Percentiles rank a stretch among this genome's conserved stretches.
Conservation (phyloP, 768 basidiomycete genomes). For the Russula abietina region DNA sequence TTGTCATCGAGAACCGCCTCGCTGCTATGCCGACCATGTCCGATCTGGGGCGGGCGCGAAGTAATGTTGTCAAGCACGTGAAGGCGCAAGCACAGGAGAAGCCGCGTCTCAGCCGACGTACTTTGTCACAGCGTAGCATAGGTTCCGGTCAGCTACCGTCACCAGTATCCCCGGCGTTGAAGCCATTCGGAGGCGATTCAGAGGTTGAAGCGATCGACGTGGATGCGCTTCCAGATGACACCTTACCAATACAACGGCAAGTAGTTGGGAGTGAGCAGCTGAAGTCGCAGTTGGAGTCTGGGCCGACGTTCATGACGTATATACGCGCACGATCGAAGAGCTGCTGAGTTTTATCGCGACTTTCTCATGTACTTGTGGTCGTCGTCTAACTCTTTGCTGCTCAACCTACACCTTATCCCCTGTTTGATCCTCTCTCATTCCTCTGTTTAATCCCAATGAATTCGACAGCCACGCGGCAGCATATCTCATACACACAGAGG, state of each 20-base stretch:
- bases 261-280: not conserved
- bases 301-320: not conserved
- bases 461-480: not conserved
- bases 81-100: conserved; percentile 11
- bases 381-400: not conserved
- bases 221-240: conserved; percentile 17
- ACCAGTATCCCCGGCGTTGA: conserved; percentile 12
- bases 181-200: not conserved
- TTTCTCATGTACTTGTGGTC: not conserved
- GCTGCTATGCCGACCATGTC: conserved; percentile 8
- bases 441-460: not conserved
- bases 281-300: not conserved
- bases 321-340: conserved; percentile 22
- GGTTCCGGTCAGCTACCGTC: conserved; percentile 15
- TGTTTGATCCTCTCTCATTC: no score
- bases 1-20: conserved; percentile 22
- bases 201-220: conserved; percentile 20
- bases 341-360: conserved; percentile 9
- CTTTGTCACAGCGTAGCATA: conserved; percentile 18
- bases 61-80: conserved; percentile 12
- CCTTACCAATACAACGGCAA: not conserved
- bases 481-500: not conserved
- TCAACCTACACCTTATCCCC: no score
- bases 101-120: conserved; percentile 12
- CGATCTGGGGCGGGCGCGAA: conserved; percentile 20